These are phyloP conservation scores for Raddia distichophylla DNA, from an alignment of 176 grass and related monocot genomes.

Conservation along the genomic window DNA sequence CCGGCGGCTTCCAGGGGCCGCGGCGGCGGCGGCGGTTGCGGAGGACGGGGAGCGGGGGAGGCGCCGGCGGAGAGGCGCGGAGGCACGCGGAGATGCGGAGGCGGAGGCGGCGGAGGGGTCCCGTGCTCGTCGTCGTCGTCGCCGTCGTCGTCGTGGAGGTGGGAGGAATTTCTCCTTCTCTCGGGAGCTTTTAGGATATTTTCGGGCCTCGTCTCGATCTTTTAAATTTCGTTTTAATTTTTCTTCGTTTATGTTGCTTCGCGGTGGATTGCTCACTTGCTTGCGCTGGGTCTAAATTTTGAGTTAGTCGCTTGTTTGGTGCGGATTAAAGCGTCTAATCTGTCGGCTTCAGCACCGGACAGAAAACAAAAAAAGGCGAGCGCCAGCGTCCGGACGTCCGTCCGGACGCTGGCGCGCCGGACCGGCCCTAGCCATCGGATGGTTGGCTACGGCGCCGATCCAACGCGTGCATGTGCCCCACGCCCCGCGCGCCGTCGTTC, in stretches of 20 bases:
- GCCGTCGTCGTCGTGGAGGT: conserved; percentile 7
- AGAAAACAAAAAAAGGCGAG: no score
- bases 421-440: no score
- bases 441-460: no score
- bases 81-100: conserved; percentile 49
- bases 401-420: no score
- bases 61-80: conserved; percentile 9
- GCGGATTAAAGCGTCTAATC: neutral
- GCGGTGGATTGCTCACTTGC: neutral
- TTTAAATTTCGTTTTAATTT: neutral
- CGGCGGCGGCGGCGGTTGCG: conserved; percentile 7
- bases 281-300: neutral
- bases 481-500: no score
- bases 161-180: conserved; percentile 27
- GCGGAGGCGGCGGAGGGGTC: conserved; percentile 45
- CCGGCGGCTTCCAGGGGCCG: conserved; percentile 40
- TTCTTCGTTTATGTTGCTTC: neutral
- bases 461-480: no score
- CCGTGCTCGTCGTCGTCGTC: conserved; percentile 39
- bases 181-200: conserved; percentile 42
- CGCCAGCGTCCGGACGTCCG: no score
- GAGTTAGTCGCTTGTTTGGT: neutral
- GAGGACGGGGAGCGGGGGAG: conserved; percentile 12
- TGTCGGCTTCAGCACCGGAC: neutral
- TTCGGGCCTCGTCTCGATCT: conserved; percentile 5